phyloP scores from a whole-genome alignment of 1,284 basidiomycete genomes.

The Anthracocystis setariae region DNA sequence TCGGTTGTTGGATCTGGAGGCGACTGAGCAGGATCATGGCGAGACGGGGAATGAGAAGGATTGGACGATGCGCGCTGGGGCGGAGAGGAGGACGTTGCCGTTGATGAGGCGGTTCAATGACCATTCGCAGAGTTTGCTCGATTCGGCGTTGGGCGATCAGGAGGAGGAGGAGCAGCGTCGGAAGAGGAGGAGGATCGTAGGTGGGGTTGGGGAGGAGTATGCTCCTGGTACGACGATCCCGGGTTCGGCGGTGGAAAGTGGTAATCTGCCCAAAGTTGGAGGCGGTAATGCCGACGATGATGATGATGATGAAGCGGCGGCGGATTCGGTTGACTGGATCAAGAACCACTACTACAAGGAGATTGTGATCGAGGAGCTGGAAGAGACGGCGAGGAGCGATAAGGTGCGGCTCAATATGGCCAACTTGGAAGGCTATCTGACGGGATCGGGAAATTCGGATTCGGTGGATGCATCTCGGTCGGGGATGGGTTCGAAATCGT shows the following conservation, averaged over 20 bases:
- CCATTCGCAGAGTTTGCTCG: constrained; percentile 88
- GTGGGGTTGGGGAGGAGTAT: constrained; percentile 64
- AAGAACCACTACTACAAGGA: constrained; percentile 72
- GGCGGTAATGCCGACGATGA: constrained; percentile 11
- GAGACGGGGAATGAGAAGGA: constrained; percentile 90
- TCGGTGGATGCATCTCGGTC: neutral
- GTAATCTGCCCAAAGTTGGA: constrained; percentile 20
- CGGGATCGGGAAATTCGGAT: neutral
- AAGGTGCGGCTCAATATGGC: constrained; percentile 83
- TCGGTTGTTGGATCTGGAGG: constrained; percentile 83
- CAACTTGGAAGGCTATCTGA: constrained; percentile 43
- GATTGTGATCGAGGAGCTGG: constrained; percentile 87
- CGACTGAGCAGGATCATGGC: constrained; percentile 90
- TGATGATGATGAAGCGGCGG: constrained; percentile 15
- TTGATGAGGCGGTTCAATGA: constrained; percentile 97
- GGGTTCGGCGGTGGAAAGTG: constrained; percentile 13
- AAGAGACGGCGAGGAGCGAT: constrained; percentile 74
- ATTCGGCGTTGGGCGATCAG: constrained; percentile 69
- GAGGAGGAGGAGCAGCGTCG: constrained; percentile 28
- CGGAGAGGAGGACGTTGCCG: constrained; percentile 84
- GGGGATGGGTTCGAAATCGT: neutral
- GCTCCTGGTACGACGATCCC: constrained; percentile 7
- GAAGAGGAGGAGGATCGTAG: constrained; percentile 52
- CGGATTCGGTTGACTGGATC: constrained; percentile 39
- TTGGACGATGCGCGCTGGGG: constrained; percentile 93